Conservation (phyloP, 2,329 filamentous ascomycete genomes). For the Metarhizium guizhouense region DNA sequence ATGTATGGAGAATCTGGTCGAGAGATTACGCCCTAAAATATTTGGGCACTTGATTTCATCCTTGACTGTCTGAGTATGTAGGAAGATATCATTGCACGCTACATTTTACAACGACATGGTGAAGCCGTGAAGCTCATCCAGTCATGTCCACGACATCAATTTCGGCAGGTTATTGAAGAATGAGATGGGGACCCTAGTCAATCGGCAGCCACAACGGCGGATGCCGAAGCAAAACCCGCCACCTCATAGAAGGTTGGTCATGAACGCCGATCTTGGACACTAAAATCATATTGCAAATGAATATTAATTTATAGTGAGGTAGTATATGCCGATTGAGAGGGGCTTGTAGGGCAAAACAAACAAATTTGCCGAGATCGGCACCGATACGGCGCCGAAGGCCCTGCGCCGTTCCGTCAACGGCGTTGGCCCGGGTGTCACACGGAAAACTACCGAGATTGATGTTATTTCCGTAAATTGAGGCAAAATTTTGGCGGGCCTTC, state of each 20-base stretch:
- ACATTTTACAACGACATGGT: neutral
- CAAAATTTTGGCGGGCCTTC: neutral
- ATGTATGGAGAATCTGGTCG: too few species aligned
- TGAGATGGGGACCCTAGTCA: neutral
- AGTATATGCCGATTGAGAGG: neutral
- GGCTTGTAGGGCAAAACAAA: neutral
- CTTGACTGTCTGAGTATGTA: too few species aligned
- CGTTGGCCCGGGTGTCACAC: neutral
- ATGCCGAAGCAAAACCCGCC: neutral
- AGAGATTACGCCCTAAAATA: too few species aligned
- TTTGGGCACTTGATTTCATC: too few species aligned
- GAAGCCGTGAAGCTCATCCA: neutral
- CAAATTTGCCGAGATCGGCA: conserved; percentile 15
- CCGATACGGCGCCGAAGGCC: conserved; percentile 12
- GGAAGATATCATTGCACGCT: too few species aligned
- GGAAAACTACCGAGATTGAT: neutral
- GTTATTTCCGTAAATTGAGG: neutral
- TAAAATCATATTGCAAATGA: neutral
- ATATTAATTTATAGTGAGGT: neutral
- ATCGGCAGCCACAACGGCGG: neutral
- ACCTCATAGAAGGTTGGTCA: neutral
- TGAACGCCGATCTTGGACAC: neutral
- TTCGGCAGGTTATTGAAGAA: neutral
- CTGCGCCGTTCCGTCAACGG: neutral
- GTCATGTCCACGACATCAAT: neutral